Conservation (phyloP, 208 protist species). For the Tritrichomonas foetus region DNA sequence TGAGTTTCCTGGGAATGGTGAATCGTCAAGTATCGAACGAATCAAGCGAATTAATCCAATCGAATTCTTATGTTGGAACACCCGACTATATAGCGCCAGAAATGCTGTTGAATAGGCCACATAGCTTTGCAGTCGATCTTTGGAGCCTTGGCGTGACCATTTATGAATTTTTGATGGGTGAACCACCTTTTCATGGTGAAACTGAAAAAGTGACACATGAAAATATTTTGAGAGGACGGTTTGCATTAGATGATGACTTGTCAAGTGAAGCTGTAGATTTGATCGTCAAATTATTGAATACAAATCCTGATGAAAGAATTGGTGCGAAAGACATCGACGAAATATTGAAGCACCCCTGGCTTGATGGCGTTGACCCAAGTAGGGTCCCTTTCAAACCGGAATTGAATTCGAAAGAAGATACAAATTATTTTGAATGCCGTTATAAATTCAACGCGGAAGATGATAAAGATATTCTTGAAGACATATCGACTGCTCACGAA, state of each 20-base stretch:
- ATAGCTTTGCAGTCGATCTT: background rate
- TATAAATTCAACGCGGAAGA: background rate
- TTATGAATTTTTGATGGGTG: background rate
- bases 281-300: background rate
- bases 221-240: background rate
- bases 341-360: background rate
- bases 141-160: background rate
- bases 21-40: background rate
- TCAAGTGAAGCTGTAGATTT: background rate
- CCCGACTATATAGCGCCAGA: conserved; percentile 32
- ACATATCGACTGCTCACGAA: background rate
- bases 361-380: background rate
- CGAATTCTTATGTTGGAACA: background rate
- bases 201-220: background rate
- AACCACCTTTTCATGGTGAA: background rate
- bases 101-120: background rate
- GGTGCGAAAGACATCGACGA: background rate
- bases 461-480: conserved; percentile 14
- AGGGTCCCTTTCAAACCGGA: background rate
- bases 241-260: background rate
- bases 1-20: background rate
- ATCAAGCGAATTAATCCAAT: background rate
- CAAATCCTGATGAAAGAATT: background rate
- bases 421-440: background rate
- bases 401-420: background rate